Evolutionary conservation across 1,284 basidiomycete species (phyloP).

Genomic region (Schizopora paradoxa): DNA sequence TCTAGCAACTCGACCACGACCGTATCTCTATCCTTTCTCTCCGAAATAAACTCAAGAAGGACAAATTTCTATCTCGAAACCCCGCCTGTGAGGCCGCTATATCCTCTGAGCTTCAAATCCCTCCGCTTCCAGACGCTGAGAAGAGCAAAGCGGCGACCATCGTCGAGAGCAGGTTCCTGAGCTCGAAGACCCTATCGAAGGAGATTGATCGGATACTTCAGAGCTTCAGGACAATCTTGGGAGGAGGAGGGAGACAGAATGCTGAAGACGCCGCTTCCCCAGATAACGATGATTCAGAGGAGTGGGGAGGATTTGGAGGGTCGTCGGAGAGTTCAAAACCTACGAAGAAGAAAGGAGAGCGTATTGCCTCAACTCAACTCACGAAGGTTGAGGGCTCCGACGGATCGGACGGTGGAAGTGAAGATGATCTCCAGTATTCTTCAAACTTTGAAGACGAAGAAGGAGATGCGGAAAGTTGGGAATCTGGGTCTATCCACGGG

Average conservation of each 20-base stretch:
- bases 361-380: too few relatives aligned
- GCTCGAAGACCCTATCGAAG: conserved; percentile 68
- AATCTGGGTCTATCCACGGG: conserved; percentile 44
- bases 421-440: too few relatives aligned
- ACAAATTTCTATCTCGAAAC: conserved; percentile 48
- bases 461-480: conserved; percentile 48
- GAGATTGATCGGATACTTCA: conserved; percentile 52
- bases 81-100: conserved; percentile 41
- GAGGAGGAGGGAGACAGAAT: conserved; percentile 29
- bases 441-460: too few relatives aligned
- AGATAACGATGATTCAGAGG: conserved; percentile 25
- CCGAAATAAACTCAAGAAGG: conserved; percentile 69
- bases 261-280: conserved; percentile 20
- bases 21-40: conserved; percentile 59
- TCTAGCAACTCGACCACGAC: conserved; percentile 56
- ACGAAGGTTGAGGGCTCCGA: too few relatives aligned
- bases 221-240: conserved; percentile 41
- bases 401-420: too few relatives aligned
- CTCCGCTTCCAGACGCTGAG: conserved; percentile 27
- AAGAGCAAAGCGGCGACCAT: conserved; percentile 42
- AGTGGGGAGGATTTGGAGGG: conserved; percentile 22
- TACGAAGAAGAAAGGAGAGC: too few relatives aligned
- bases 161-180: conserved; percentile 69
- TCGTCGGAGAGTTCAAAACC: conserved; percentile 25
- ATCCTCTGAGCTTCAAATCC: conserved; percentile 35